A percentile compares a stretch with the other conserved stretches of the same genome.
phyloP scores from a whole-genome alignment of 177 flowering plant genomes.

The Vitis hybrid region DNA sequence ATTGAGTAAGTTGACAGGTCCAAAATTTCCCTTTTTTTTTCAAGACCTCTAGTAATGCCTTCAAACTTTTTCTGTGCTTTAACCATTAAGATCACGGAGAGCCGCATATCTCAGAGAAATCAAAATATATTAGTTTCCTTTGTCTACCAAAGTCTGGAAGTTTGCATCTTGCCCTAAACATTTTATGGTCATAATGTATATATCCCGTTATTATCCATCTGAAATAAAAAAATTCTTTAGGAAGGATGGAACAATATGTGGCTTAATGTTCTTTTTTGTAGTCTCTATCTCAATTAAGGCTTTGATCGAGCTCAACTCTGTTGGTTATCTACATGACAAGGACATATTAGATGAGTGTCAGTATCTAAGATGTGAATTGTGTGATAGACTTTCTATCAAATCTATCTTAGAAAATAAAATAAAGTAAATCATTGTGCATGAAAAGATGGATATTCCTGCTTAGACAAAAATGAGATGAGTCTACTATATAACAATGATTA shows the following conservation, averaged over 20 bases:
- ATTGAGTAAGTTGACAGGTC: too few relatives aligned
- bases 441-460: neutral
- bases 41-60: too few relatives aligned
- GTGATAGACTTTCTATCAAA: neutral
- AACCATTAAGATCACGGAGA: too few relatives aligned
- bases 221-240: neutral
- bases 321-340: neutral
- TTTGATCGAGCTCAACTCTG: neutral
- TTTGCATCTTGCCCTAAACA: neutral
- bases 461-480: too few relatives aligned
- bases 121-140: neutral
- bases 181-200: neutral
- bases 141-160: neutral
- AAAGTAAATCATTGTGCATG: neutral
- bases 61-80: too few relatives aligned
- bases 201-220: neutral
- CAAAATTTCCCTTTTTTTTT: too few relatives aligned
- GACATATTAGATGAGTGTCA: neutral
- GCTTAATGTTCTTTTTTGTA: neutral
- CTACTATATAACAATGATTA: too few relatives aligned
- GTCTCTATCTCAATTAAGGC: neutral
- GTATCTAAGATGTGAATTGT: neutral
- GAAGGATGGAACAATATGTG: neutral
- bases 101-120: neutral
- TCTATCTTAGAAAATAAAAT: neutral